phyloP scores from a whole-genome alignment of 352 stramenopile genomes.

The Phytophthora sp. region DNA sequence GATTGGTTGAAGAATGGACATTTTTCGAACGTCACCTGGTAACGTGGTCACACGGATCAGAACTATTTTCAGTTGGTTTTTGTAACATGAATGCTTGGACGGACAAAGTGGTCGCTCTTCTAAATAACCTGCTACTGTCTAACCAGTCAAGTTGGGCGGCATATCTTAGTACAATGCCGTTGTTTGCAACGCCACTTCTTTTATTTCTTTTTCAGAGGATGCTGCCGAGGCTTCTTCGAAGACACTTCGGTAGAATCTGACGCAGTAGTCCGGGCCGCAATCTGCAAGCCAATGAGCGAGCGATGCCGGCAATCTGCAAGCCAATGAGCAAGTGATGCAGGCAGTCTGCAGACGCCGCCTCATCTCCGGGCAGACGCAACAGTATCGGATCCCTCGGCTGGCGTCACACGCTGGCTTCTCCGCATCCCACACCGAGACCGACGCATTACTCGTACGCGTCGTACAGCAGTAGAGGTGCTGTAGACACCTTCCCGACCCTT shows the following conservation, averaged over 20 bases:
- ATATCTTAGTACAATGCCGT: no score
- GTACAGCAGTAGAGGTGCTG: no score
- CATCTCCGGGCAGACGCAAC: conserved; percentile 27
- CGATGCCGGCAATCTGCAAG: conserved; percentile 5
- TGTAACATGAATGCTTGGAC: conserved; percentile 5
- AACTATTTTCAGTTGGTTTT: conserved; percentile 18
- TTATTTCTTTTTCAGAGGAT: conserved; percentile 13
- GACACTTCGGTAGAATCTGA: background rate
- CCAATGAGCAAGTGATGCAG: no score
- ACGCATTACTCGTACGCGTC: no score
- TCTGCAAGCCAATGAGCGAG: background rate
- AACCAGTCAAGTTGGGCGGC: no score
- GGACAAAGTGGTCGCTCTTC: background rate
- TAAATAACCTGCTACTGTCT: no score
- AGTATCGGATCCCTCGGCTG: conserved; percentile 20
- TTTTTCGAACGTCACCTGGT: conserved; percentile 13
- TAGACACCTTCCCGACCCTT: no score
- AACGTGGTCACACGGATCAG: conserved; percentile 22
- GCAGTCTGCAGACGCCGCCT: conserved; percentile 2
- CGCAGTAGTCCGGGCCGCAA: conserved; percentile 8
- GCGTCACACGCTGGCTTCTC: conserved; percentile 34
- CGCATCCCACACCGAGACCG: conserved; percentile 12
- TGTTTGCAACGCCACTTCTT: background rate
- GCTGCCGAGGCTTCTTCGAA: background rate
- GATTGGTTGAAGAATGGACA: conserved; percentile 26